Evolutionary conservation across 1,139 yeast species (phyloP).

Genomic region (Taphrina betulina): DNA sequence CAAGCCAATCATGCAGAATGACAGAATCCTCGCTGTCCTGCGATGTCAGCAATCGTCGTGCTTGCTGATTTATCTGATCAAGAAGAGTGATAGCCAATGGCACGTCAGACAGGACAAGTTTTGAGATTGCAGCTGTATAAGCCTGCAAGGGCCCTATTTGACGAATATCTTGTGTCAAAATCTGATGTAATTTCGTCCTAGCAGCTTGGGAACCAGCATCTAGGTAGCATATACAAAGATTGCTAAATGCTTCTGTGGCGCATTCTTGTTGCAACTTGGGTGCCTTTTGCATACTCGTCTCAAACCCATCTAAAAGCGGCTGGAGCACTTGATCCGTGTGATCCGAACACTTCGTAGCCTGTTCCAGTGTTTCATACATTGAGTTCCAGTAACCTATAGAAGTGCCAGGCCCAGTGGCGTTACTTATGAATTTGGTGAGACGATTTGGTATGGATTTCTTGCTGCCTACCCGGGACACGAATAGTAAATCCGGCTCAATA

Average conservation of each 20-base stretch:
- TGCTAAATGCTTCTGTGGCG: neutral
- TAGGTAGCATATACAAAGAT: neutral
- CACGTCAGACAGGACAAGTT: too few relatives aligned
- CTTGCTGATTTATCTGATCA: too few relatives aligned
- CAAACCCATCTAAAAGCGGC: neutral
- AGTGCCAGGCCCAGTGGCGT: neutral
- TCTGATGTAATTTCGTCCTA: neutral
- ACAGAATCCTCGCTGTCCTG: too few relatives aligned
- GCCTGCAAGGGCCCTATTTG: neutral
- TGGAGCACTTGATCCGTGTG: neutral
- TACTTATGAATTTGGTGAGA: neutral
- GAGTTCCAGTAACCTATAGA: neutral
- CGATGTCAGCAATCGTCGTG: too few relatives aligned
- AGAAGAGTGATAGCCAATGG: too few relatives aligned
- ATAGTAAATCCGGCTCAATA: neutral
- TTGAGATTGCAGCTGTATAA: too few relatives aligned
- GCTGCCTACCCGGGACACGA: neutral
- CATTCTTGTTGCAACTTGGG: too few relatives aligned
- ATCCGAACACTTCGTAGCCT: neutral
- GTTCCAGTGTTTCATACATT: neutral
- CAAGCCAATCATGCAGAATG: too few relatives aligned
- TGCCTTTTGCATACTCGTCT: neutral
- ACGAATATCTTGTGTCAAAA: neutral
- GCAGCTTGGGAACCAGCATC: neutral
- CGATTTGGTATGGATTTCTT: conserved; percentile 1